Evolutionary conservation across 1,284 basidiomycete species (phyloP), one percentile per base, ranked within the genome.

Genomic region (Cronartium ribicola): DNA sequence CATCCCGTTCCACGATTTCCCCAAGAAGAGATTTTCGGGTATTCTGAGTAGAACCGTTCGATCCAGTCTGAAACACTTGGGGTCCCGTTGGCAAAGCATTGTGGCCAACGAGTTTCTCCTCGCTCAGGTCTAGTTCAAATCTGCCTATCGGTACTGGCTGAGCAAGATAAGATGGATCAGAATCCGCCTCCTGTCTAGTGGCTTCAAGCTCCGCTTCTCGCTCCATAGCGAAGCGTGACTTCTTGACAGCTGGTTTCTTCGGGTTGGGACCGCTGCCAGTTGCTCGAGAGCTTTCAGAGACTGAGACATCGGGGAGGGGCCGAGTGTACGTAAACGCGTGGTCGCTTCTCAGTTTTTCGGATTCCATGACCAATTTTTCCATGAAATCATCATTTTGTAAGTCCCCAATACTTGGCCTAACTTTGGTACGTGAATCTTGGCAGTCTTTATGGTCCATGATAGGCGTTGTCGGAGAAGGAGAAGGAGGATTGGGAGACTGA

Each of bases 361-460:
- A 60, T 71, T 71, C 69, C 17, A 41, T 48, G 11, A 46, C 17
- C 39, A 71, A 51, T 22, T 71, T 46, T 22, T 65, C 61, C 60
- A 71, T 51, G 29, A 71, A 71, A 63, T 65, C 62, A 63, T 64
- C 69, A 57, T 59, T 59, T 17, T 61, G 37, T 22, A 71, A 62
- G 40, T 71, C 69, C 6, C 48, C 43, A 37, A 65, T 22, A 65
- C 62, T 71, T 17, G 69, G 69, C 44, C 69, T 51, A 22, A 71
- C 62, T 5, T 17, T 65, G 29, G 51, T 55, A 29, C 17, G 29
- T 29, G 29, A 29, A 29, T 1, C 29, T 29, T 29, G 29, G 29
- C 2, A 29, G 29, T 29, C 29, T 29, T 29, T 29, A 29, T 29
- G 29, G 29, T 29, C 29, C 29, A 29, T 29, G 29, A 29, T 29